These are phyloP conservation scores for Clavispora fructus DNA, from an alignment of 805 yeast genomes.

Conservation along the genomic window DNA sequence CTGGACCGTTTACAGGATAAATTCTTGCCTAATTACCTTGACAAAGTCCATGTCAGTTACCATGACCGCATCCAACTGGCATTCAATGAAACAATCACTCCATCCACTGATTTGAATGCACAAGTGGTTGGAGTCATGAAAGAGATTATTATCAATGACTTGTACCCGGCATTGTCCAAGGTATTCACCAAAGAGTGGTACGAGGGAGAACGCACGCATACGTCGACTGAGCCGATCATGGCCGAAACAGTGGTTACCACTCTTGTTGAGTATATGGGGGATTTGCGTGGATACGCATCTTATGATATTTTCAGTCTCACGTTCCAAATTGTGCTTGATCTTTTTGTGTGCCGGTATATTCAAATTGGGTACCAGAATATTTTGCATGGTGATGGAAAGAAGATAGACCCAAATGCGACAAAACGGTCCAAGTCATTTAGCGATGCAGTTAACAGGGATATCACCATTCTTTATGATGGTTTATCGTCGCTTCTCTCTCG, in stretches of 20 bases:
- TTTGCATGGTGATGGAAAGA: constrained; percentile 37
- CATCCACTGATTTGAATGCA: constrained; percentile 75
- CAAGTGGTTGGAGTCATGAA: constrained; percentile 65
- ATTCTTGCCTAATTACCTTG: constrained; percentile 59
- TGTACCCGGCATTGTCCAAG: constrained; percentile 53
- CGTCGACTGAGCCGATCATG: constrained; percentile 34
- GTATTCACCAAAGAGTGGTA: constrained; percentile 73
- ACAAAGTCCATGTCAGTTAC: constrained; percentile 47
- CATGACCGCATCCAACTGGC: constrained; percentile 31
- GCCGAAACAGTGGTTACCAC: constrained; percentile 67
- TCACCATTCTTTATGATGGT: constrained; percentile 31
- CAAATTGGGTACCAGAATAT: constrained; percentile 38
- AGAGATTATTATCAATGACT: constrained; percentile 67
- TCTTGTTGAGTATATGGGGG: constrained; percentile 66
- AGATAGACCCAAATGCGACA: constrained; percentile 33
- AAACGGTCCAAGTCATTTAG: constrained; percentile 34
- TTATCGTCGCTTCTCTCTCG: constrained; percentile 35
- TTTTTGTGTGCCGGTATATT: constrained; percentile 33
- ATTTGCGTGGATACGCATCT: constrained; percentile 46
- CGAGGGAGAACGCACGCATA: constrained; percentile 32
- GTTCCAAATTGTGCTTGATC: constrained; percentile 33
- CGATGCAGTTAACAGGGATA: constrained; percentile 36
- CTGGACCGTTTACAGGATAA: constrained; percentile 59
- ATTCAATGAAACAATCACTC: constrained; percentile 45
- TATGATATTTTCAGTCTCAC: constrained; percentile 38